Conservation (phyloP, 805 yeast species). For the Clavispora fructus region DNA sequence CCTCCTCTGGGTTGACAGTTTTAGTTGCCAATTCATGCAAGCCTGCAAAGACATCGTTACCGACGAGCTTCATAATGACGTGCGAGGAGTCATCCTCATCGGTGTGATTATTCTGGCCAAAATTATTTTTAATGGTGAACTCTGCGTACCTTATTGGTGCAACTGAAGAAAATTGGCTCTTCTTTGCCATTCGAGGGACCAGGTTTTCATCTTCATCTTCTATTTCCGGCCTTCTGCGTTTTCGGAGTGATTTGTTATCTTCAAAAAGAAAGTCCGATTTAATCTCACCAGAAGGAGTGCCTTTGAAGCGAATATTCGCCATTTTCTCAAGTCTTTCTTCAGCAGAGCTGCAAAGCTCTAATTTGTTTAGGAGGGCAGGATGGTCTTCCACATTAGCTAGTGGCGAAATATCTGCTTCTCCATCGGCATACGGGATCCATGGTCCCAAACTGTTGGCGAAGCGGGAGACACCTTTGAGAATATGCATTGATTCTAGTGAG, state of each 20-base stretch:
- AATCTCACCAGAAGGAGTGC: slow-evolving; percentile 36
- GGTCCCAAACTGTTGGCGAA: slow-evolving; percentile 59
- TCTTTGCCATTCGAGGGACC: background rate
- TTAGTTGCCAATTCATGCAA: slow-evolving; percentile 56
- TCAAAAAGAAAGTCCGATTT: slow-evolving; percentile 36
- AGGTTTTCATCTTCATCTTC: slow-evolving; percentile 12
- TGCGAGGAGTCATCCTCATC: slow-evolving; percentile 12
- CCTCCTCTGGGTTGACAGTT: slow-evolving; percentile 20
- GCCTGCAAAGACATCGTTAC: slow-evolving; percentile 75
- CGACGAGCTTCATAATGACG: slow-evolving; percentile 44
- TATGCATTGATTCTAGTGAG: slow-evolving; percentile 52
- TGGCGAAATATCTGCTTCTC: slow-evolving; percentile 60
- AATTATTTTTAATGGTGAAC: slow-evolving; percentile 35
- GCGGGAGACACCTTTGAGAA: slow-evolving; percentile 58
- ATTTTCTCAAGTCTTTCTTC: slow-evolving; percentile 27
- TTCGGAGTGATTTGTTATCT: slow-evolving; percentile 21
- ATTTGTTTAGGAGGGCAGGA: slow-evolving; percentile 15
- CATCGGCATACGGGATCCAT: slow-evolving; percentile 73
- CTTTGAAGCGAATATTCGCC: slow-evolving; percentile 61
- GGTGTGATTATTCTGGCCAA: background rate
- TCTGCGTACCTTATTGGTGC: slow-evolving; percentile 55
- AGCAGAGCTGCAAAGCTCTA: slow-evolving; percentile 7
- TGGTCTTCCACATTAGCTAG: slow-evolving; percentile 44
- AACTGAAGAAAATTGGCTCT: slow-evolving; percentile 43
- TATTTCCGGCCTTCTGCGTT: slow-evolving; percentile 13